Evolutionary conservation across 2,329 filamentous ascomycete species (phyloP).

Genomic region (Colletotrichum incanum): DNA sequence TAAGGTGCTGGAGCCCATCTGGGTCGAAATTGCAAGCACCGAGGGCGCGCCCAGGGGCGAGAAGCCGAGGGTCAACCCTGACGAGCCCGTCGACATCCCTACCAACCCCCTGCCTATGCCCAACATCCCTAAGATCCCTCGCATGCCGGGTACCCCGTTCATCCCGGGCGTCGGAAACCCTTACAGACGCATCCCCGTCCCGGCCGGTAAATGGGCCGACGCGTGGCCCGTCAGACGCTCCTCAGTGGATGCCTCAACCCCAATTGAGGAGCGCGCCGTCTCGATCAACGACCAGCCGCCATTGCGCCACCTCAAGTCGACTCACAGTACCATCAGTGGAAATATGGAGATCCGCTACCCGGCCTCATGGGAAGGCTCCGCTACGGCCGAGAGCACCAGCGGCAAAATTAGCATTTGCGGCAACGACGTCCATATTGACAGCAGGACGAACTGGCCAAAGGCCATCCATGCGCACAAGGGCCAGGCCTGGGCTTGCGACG

Average conservation of each 20-base stretch:
- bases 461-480: slow-evolving; percentile 51
- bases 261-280: not conserved
- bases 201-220: slow-evolving; percentile 18
- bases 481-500: slow-evolving; percentile 17
- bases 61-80: slow-evolving; percentile 37
- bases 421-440: slow-evolving; percentile 58
- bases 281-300: slow-evolving; percentile 39
- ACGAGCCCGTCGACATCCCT: slow-evolving; percentile 41
- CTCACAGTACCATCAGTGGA: slow-evolving; percentile 64
- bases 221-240: slow-evolving; percentile 7
- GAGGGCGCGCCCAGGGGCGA: slow-evolving; percentile 35
- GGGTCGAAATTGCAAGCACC: slow-evolving; percentile 50
- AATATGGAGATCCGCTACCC: slow-evolving; percentile 62
- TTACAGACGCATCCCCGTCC: slow-evolving; percentile 43
- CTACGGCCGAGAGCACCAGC: slow-evolving; percentile 58
- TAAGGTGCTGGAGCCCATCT: slow-evolving; percentile 61
- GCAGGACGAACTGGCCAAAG: slow-evolving; percentile 54
- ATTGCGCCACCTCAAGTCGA: slow-evolving; percentile 56
- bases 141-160: slow-evolving; percentile 24
- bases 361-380: slow-evolving; percentile 63
- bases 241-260: not conserved
- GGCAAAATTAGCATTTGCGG: slow-evolving; percentile 60
- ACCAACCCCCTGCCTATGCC: slow-evolving; percentile 38
- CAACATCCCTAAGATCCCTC: slow-evolving; percentile 30
- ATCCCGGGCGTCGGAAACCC: slow-evolving; percentile 42